Evolutionary conservation across 1,139 yeast species (phyloP).

Genomic region (Wickerhamomyces sp.): DNA sequence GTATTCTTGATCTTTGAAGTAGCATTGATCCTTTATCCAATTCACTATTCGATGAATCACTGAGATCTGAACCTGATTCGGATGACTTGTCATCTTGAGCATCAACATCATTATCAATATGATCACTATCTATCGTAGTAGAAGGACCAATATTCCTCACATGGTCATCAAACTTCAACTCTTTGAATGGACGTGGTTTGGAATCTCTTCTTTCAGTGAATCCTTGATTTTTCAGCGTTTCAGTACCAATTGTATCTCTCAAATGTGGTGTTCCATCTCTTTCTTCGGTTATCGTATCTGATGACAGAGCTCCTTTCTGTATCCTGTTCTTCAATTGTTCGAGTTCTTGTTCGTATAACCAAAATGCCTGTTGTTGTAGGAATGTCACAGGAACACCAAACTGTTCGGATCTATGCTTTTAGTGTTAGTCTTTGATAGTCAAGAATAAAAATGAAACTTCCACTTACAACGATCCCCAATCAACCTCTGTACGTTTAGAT

Average conservation of each 20-base stretch:
- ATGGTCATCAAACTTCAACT: background rate
- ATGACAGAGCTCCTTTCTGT: conserved; percentile 18
- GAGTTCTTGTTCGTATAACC: conserved; percentile 41
- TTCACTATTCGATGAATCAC: conserved; percentile 4
- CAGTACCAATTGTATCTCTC: background rate
- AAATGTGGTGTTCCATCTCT: background rate
- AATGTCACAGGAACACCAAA: conserved; percentile 36
- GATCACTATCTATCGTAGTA: background rate
- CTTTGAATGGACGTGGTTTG: background rate
- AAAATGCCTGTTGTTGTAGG: conserved; percentile 40
- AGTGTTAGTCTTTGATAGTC: conserved; percentile 2
- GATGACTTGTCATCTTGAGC: background rate
- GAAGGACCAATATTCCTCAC: background rate
- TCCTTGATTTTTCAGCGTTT: background rate
- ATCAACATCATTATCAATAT: background rate
- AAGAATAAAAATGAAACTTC: background rate
- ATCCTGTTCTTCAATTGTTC: conserved; percentile 34
- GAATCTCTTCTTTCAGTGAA: too few species aligned
- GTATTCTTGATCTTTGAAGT: conserved; percentile 20
- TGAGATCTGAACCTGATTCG: conserved; percentile 4
- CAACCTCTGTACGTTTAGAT: conserved; percentile 21
- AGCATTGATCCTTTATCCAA: conserved; percentile 14
- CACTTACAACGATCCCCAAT: conserved; percentile 12
- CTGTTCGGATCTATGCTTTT: conserved; percentile 13
- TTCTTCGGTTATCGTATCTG: conserved; percentile 12